A percentile compares a stretch with the other conserved stretches of the same genome.
phyloP scores from a whole-genome alignment of 2,329 filamentous ascomycete genomes.

The Magnaporthiopsis rhizophila region DNA sequence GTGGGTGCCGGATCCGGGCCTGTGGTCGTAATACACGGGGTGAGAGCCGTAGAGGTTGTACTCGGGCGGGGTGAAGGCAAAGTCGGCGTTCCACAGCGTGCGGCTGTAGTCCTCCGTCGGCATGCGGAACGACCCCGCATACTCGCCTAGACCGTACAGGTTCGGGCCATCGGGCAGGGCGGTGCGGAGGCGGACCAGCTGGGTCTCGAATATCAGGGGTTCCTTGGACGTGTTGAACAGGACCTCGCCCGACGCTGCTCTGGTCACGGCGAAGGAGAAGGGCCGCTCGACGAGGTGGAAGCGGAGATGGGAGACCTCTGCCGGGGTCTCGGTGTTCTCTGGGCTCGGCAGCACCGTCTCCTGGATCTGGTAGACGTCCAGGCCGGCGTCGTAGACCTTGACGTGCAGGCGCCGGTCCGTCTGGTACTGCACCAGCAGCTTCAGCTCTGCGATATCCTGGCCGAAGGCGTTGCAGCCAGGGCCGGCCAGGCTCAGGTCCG shows the following conservation, averaged over 20 bases:
- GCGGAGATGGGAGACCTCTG: slow-evolving; percentile 2
- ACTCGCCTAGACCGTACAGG: slow-evolving; percentile 73
- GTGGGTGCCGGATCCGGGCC: slow-evolving; percentile 38
- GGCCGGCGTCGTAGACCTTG: slow-evolving; percentile 44
- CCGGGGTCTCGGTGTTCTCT: neutral
- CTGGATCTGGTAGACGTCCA: slow-evolving; percentile 7
- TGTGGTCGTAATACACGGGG: slow-evolving; percentile 57
- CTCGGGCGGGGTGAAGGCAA: slow-evolving; percentile 19
- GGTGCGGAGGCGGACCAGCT: slow-evolving; percentile 68
- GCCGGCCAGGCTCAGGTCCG: slow-evolving; percentile 62
- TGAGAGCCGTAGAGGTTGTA: slow-evolving; percentile 63
- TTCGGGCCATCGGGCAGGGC: slow-evolving; percentile 59
- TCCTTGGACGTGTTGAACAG: slow-evolving; percentile 64
- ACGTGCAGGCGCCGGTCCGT: slow-evolving; percentile 57
- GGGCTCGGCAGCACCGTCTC: slow-evolving; percentile 6
- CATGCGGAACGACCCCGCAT: slow-evolving; percentile 62
- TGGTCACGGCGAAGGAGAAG: slow-evolving; percentile 33
- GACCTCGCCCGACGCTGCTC: slow-evolving; percentile 34
- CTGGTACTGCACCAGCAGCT: slow-evolving; percentile 61
- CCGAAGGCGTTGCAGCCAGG: slow-evolving; percentile 70
- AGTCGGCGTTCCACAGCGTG: slow-evolving; percentile 32
- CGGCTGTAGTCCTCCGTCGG: slow-evolving; percentile 62
- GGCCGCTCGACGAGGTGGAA: slow-evolving; percentile 63
- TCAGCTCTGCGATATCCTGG: slow-evolving; percentile 59
- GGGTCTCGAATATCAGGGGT: slow-evolving; percentile 65